Conservation (phyloP, 208 protist genomes). For the Porcisia hertigi region DNA sequence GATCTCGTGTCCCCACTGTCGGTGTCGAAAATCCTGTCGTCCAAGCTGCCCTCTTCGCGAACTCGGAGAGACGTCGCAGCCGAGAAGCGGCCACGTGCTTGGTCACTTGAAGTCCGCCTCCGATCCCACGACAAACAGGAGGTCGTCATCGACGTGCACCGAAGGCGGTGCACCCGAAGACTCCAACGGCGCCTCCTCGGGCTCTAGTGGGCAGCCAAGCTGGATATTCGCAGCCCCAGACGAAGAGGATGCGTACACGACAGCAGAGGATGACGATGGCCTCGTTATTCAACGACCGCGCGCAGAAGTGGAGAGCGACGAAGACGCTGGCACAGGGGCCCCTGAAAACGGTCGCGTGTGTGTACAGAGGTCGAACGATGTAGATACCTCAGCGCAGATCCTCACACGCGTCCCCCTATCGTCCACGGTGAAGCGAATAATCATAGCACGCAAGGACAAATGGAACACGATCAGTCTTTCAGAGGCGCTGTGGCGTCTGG, state of each 20-base stretch:
- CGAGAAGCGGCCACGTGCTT: neutral
- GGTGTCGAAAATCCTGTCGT: neutral
- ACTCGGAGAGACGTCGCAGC: neutral
- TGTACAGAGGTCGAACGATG: neutral
- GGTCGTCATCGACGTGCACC: neutral
- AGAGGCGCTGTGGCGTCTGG: conserved; percentile 25
- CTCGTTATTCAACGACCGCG: neutral
- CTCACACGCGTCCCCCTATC: neutral
- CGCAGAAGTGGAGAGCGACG: neutral
- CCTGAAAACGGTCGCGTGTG: neutral
- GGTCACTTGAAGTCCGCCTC: neutral
- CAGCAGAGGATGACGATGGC: neutral
- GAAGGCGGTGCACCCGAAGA: neutral
- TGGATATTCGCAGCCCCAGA: neutral
- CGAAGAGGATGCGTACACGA: neutral
- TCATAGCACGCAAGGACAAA: conserved; percentile 18
- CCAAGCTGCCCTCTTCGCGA: neutral
- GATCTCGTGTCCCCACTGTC: neutral
- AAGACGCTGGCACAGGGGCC: neutral
- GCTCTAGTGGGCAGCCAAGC: conserved; percentile 7
- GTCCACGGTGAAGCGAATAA: neutral
- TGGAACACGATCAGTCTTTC: conserved; percentile 21
- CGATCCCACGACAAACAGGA: neutral
- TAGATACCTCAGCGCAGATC: too few species aligned
- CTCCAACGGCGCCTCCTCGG: conserved; percentile 12